A percentile compares a stretch with the other conserved stretches of the same genome.
Evolutionary conservation across 2,329 filamentous ascomycete species (phyloP).

Genomic region (Scedosporium boydii): DNA sequence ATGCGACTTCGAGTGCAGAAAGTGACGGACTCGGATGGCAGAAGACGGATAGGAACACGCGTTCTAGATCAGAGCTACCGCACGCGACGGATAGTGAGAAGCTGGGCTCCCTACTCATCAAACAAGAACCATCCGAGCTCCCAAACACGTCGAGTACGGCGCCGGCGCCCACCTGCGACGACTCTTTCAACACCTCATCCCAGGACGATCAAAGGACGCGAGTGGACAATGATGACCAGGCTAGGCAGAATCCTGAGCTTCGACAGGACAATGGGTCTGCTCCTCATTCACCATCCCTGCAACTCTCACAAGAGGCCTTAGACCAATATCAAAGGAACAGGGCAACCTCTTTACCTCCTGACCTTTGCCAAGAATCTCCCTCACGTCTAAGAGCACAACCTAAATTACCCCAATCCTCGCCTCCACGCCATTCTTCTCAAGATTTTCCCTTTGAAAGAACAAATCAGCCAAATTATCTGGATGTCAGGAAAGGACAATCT

Average conservation of each 20-base stretch:
- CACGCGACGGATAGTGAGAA: conserved; percentile 3
- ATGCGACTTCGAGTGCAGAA: neutral
- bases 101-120: neutral
- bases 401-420: neutral
- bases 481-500: neutral
- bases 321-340: neutral
- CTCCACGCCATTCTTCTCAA: neutral
- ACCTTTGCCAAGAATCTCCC: neutral
- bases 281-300: neutral
- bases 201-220: neutral
- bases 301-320: neutral
- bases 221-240: neutral
- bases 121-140: neutral
- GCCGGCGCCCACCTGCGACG: too few species aligned
- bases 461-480: neutral
- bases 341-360: neutral
- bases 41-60: neutral
- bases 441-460: neutral
- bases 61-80: neutral
- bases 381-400: neutral
- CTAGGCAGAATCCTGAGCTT: neutral
- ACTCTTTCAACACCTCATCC: too few species aligned
- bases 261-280: neutral
- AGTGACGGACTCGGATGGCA: conserved; percentile 4
- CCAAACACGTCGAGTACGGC: neutral